Evolutionary conservation across 352 stramenopile genomes (phyloP).

Genomic region (Plasmopara muralis): DNA sequence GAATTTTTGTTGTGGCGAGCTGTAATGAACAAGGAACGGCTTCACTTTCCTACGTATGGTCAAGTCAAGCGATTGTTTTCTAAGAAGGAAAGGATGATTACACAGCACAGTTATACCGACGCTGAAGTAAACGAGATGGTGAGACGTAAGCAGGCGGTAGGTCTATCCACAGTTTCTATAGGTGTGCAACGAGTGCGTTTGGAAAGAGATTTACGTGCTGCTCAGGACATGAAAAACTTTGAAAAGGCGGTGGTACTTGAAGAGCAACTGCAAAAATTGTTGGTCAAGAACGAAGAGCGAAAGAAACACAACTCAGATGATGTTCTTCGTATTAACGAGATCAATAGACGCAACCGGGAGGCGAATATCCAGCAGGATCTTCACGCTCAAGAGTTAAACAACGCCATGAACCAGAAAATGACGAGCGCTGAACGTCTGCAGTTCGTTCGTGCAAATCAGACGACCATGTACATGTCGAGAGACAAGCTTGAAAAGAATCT

Average conservation of each 20-base stretch:
- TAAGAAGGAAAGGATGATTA: slow-evolving; percentile 63
- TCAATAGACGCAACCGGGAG: slow-evolving; percentile 77
- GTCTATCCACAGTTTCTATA: slow-evolving; percentile 55
- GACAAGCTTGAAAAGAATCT: slow-evolving; percentile 83
- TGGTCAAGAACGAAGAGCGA: slow-evolving; percentile 60
- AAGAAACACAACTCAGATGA: slow-evolving; percentile 76
- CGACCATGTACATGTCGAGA: slow-evolving; percentile 79
- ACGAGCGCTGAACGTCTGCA: slow-evolving; percentile 76
- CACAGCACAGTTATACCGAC: slow-evolving; percentile 73
- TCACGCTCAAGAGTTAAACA: slow-evolving; percentile 64
- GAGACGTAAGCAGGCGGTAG: slow-evolving; percentile 57
- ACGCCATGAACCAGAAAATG: slow-evolving; percentile 72
- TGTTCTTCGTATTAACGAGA: slow-evolving; percentile 78
- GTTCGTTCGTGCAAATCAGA: slow-evolving; percentile 76
- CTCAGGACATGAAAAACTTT: slow-evolving; percentile 84
- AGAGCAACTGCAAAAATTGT: slow-evolving; percentile 49
- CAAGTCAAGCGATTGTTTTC: slow-evolving; percentile 57
- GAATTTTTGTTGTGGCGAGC: slow-evolving; percentile 80
- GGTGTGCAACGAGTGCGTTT: slow-evolving; percentile 73
- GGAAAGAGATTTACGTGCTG: slow-evolving; percentile 68
- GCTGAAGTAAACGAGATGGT: slow-evolving; percentile 79
- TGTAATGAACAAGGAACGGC: slow-evolving; percentile 68
- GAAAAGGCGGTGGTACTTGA: slow-evolving; percentile 76
- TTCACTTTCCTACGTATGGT: slow-evolving; percentile 65
- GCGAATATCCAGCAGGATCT: slow-evolving; percentile 79